phyloP scores from a whole-genome alignment of 2,329 filamentous ascomycete genomes.

The Xylariales sp. region DNA sequence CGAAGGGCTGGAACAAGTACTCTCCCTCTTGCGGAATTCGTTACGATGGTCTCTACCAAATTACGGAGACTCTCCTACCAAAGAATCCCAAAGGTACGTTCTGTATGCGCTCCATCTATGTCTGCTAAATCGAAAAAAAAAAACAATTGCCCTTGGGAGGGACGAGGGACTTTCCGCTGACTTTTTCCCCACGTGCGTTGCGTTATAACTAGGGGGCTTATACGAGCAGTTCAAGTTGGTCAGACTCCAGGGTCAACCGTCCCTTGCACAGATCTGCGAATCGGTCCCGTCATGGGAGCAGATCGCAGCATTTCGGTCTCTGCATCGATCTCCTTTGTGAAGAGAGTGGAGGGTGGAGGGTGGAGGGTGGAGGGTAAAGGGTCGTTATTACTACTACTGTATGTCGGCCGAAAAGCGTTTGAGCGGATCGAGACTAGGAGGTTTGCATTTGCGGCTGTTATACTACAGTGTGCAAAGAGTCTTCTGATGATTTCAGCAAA shows the following conservation, averaged over 20 bases:
- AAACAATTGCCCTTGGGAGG: background rate
- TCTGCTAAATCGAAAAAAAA: background rate
- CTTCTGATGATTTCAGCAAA: no score
- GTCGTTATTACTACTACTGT: no score
- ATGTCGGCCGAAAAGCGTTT: no score
- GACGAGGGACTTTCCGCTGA: background rate
- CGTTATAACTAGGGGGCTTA: background rate
- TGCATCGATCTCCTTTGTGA: no score
- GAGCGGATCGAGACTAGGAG: no score
- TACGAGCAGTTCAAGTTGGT: constrained; percentile 8
- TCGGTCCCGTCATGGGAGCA: background rate
- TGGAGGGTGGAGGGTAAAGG: no score
- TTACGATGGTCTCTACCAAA: constrained; percentile 23
- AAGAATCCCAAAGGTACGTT: constrained; percentile 16
- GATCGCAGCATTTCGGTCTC: no score
- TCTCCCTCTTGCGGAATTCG: constrained; percentile 19
- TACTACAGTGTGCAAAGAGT: no score
- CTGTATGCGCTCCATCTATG: background rate
- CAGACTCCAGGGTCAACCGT: background rate
- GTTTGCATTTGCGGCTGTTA: no score
- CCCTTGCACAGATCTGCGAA: background rate
- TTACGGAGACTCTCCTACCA: constrained; percentile 7
- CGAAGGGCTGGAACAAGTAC: constrained; percentile 1
- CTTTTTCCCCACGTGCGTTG: no score
- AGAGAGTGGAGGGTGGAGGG: no score